These are phyloP conservation scores for Coniferiporia weirii DNA, from an alignment of 1,284 basidiomycete species.

Conservation along the genomic window DNA sequence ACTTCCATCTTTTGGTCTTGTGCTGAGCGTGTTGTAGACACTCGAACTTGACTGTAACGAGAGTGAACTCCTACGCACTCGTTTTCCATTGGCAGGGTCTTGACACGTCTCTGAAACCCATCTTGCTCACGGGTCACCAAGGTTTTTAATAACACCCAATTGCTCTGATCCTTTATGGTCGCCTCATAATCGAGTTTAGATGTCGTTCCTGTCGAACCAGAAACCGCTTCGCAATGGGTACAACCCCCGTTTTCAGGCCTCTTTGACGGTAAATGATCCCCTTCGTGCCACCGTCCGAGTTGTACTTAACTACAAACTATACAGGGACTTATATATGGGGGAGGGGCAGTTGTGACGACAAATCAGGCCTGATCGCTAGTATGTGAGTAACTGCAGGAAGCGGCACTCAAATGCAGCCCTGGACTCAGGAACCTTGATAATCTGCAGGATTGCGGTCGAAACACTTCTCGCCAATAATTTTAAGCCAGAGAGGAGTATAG, in stretches of 20 bases:
- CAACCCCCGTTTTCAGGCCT: constrained; percentile 42
- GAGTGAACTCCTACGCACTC: constrained; percentile 53
- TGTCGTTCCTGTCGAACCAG: constrained; percentile 39
- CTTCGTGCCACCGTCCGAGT: not conserved
- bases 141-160: constrained; percentile 30
- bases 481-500: constrained; percentile 45
- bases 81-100: constrained; percentile 66
- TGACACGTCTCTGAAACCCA: constrained; percentile 56
- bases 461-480: constrained; percentile 48
- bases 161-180: not conserved
- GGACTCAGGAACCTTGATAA: not conserved
- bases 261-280: constrained; percentile 31
- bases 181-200: constrained; percentile 23
- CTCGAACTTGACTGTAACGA: constrained; percentile 14
- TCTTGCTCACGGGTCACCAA: constrained; percentile 68
- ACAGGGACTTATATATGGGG: constrained; percentile 56
- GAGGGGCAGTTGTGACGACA: constrained; percentile 59
- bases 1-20: not conserved
- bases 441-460: constrained; percentile 45
- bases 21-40: not conserved
- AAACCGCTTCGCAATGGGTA: constrained; percentile 35
- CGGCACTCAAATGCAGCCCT: not conserved
- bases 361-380: constrained; percentile 52
- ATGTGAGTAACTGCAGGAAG: constrained; percentile 33
- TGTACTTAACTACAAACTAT: not conserved